Conservation (phyloP, 2,329 filamentous ascomycete species). For the Aspergillus awamori region DNA sequence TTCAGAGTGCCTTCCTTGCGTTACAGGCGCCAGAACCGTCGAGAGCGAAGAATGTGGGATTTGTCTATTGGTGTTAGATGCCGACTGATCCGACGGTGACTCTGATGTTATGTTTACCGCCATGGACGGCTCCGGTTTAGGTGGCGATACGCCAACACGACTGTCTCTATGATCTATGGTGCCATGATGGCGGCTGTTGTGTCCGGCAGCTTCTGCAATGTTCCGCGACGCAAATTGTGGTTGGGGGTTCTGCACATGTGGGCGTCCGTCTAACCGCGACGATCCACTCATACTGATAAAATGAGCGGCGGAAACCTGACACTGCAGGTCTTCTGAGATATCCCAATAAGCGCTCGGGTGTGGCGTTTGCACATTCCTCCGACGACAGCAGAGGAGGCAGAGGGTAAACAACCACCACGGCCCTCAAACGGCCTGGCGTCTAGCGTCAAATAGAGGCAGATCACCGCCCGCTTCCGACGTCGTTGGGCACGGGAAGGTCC, state of each 20-base stretch:
- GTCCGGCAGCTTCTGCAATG: conserved; percentile 11
- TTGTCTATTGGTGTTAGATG: not conserved
- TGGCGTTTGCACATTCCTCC: not conserved
- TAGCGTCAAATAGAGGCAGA: conserved; percentile 4
- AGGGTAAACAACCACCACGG: not conserved
- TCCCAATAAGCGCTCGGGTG: conserved; percentile 8
- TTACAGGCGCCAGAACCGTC: not conserved
- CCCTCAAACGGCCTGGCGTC: not conserved
- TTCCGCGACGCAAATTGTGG: conserved; percentile 26
- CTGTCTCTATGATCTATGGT: not conserved
- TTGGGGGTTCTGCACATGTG: conserved; percentile 24
- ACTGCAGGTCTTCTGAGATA: not conserved
- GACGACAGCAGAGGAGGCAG: not conserved
- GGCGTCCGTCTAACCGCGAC: conserved; percentile 18
- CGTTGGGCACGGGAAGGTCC: conserved; percentile 22
- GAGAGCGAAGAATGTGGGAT: not conserved
- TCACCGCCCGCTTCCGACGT: conserved; percentile 15
- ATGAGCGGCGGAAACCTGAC: conserved; percentile 4
- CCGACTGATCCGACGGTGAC: not conserved
- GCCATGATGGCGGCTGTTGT: not conserved
- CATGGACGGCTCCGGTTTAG: not conserved
- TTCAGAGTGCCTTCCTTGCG: not conserved
- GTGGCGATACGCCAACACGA: not conserved
- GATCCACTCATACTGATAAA: conserved; percentile 16
- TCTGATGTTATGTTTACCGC: not conserved